Evolutionary conservation across 495 filamentous ascomycete genomes (phyloP).

Genomic region (Aspergillus bertholletiae): DNA sequence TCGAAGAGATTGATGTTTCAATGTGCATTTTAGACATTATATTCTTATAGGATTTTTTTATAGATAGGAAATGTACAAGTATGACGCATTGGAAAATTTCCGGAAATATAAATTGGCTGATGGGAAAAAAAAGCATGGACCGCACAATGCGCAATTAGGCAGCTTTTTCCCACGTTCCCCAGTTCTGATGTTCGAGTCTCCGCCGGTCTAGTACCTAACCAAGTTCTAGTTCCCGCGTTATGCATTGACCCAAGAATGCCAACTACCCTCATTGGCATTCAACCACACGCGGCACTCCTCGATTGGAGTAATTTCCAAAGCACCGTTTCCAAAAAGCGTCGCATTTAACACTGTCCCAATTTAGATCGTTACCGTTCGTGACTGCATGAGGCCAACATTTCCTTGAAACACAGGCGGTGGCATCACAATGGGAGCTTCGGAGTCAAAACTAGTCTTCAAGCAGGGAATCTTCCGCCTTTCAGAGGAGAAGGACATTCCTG

Average conservation of each 20-base stretch:
- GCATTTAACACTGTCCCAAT: not conserved
- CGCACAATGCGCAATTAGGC: not conserved
- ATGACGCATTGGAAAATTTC: not conserved
- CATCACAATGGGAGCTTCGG: constrained; percentile 86
- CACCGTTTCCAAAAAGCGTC: not conserved
- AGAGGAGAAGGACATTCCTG: constrained; percentile 81
- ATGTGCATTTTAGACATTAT: not conserved
- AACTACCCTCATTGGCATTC: constrained; percentile 8
- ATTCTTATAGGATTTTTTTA: not conserved
- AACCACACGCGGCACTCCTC: constrained; percentile 3
- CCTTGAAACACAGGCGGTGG: constrained; percentile 17
- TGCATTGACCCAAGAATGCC: constrained; percentile 17
- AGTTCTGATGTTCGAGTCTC: constrained; percentile 6
- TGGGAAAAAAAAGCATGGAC: not conserved
- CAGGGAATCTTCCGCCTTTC: constrained; percentile 97
- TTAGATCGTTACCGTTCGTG: not conserved
- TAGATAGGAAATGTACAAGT: not conserved
- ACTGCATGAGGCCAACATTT: constrained; percentile 26
- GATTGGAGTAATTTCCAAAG: constrained; percentile 3
- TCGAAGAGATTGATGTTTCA: not conserved
- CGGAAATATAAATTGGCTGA: not conserved
- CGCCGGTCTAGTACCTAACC: constrained; percentile 13
- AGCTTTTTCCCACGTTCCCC: constrained; percentile 5
- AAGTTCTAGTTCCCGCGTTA: constrained; percentile 5
- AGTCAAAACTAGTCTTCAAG: constrained; percentile 99